Conservation (phyloP, 2,329 filamentous ascomycete species). For the Pseudogymnoascus sp. region DNA sequence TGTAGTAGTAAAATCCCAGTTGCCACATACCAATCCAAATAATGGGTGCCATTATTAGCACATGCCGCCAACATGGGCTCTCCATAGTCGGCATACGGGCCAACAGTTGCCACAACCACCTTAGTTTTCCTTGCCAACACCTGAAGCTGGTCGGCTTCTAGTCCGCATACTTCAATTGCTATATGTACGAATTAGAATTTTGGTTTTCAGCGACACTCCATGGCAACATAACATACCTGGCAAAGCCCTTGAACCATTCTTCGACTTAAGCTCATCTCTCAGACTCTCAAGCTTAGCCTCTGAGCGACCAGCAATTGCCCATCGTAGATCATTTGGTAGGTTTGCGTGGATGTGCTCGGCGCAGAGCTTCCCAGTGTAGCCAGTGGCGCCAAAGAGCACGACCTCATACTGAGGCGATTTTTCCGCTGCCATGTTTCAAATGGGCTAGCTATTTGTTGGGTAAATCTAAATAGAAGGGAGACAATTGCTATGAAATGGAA, state of each 20-base stretch:
- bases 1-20: neutral
- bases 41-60: conserved; percentile 56
- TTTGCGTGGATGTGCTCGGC: conserved; percentile 66
- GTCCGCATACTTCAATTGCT: conserved; percentile 47
- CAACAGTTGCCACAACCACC: conserved; percentile 51
- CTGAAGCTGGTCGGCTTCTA: conserved; percentile 41
- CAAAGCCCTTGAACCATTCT: neutral
- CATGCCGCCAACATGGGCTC: conserved; percentile 55
- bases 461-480: neutral
- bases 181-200: conserved; percentile 3
- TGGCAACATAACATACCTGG: neutral
- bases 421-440: neutral
- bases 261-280: neutral
- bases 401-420: conserved; percentile 48
- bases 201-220: neutral
- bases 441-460: neutral
- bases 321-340: conserved; percentile 71
- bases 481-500: neutral
- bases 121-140: conserved; percentile 49
- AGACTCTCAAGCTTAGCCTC: conserved; percentile 64
- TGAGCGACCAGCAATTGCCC: conserved; percentile 84
- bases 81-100: conserved; percentile 52
- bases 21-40: conserved; percentile 39
- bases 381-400: conserved; percentile 61
- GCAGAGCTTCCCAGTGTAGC: conserved; percentile 75